A percentile compares a stretch with the other conserved stretches of the same genome.
These are phyloP conservation scores for Aspergillus phoenicis DNA, from an alignment of 2,329 filamentous ascomycete species.

Conservation along the genomic window DNA sequence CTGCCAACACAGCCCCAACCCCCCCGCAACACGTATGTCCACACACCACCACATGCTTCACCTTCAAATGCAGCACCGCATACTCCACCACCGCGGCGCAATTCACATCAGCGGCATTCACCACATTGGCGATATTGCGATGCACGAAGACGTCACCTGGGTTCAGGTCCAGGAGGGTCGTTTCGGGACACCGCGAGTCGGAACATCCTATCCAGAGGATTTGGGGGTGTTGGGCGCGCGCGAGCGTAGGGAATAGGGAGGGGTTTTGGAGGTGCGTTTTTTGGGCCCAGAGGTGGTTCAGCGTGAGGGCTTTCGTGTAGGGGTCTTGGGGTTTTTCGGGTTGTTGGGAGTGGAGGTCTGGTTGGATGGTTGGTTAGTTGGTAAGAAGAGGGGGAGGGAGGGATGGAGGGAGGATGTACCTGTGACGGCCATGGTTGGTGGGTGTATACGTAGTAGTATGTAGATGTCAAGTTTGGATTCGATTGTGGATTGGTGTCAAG, in stretches of 20 bases:
- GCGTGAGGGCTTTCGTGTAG: neutral
- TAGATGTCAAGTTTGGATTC: too few relatives aligned
- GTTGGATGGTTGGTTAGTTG: too few relatives aligned
- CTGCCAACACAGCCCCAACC: constrained; percentile 37
- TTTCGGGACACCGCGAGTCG: constrained; percentile 37
- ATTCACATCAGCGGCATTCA: constrained; percentile 34
- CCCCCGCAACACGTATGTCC: constrained; percentile 70
- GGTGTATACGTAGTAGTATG: too few relatives aligned
- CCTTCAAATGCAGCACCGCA: constrained; percentile 43
- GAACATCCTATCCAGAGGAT: constrained; percentile 58
- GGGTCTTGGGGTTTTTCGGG: neutral
- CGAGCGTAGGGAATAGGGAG: constrained; percentile 66
- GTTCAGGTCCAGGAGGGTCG: constrained; percentile 36
- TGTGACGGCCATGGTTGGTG: too few relatives aligned
- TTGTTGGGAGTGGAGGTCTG: too few relatives aligned
- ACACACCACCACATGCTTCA: constrained; percentile 71
- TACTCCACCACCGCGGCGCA: constrained; percentile 38
- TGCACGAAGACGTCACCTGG: constrained; percentile 39
- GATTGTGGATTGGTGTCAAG: too few relatives aligned
- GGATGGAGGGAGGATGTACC: too few relatives aligned
- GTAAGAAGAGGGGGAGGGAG: too few relatives aligned
- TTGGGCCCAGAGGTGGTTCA: constrained; percentile 3
- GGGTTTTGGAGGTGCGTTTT: constrained; percentile 55
- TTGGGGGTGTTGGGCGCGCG: constrained; percentile 67
- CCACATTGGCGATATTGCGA: constrained; percentile 39